These are phyloP conservation scores for Penicillium vulpinum DNA, from an alignment of 2,329 filamentous ascomycete species.

Conservation along the genomic window DNA sequence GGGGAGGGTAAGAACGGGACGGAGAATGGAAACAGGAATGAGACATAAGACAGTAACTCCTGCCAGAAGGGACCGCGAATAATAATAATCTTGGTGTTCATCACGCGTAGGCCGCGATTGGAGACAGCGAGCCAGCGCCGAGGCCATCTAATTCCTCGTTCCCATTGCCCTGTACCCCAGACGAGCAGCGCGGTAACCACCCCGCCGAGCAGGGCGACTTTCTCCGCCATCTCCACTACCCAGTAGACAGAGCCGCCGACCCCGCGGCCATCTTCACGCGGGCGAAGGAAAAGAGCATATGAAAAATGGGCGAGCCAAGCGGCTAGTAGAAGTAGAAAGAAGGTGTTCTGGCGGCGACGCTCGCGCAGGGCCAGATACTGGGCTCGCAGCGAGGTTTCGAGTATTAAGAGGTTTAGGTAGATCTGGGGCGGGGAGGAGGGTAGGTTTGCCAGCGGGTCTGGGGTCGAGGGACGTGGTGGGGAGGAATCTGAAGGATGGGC, in stretches of 20 bases:
- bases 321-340: slow-evolving; percentile 78
- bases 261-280: slow-evolving; percentile 88
- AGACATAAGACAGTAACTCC: slow-evolving; percentile 70
- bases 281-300: slow-evolving; percentile 90
- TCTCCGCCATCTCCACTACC: slow-evolving; percentile 87
- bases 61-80: slow-evolving; percentile 79
- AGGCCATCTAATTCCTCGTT: slow-evolving; percentile 91
- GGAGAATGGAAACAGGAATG: slow-evolving; percentile 76
- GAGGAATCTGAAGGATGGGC: slow-evolving; percentile 37
- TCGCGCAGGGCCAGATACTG: slow-evolving; percentile 91
- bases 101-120: slow-evolving; percentile 83
- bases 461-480: slow-evolving; percentile 47
- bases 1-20: slow-evolving; percentile 62
- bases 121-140: slow-evolving; percentile 84
- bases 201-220: slow-evolving; percentile 87
- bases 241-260: slow-evolving; percentile 94
- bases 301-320: slow-evolving; percentile 82
- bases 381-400: slow-evolving; percentile 88
- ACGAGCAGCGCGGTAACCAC: slow-evolving; percentile 82
- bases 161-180: slow-evolving; percentile 96
- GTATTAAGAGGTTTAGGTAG: slow-evolving; percentile 95
- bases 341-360: slow-evolving; percentile 85
- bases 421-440: slow-evolving; percentile 95
- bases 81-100: slow-evolving; percentile 96
- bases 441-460: slow-evolving; percentile 74